A percentile compares a stretch with the other conserved stretches of the same genome.
phyloP scores from a whole-genome alignment of 768 basidiomycete genomes.

The Pleurotus citrinopileatus region DNA sequence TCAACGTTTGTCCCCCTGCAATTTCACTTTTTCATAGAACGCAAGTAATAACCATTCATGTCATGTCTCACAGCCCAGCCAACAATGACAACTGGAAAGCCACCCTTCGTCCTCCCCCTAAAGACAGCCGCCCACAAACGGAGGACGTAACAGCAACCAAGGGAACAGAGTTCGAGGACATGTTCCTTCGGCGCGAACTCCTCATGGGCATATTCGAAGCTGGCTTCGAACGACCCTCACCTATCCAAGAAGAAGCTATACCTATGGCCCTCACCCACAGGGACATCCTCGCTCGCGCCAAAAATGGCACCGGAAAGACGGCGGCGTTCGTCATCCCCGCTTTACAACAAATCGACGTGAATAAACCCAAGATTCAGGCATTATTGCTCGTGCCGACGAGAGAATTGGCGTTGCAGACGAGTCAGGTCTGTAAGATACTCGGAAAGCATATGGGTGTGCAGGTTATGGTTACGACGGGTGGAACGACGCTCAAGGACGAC shows the following conservation, averaged over 20 bases:
- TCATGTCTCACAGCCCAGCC: slow-evolving; percentile 25
- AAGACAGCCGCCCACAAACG: slow-evolving; percentile 92
- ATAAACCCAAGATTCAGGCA: slow-evolving; percentile 88
- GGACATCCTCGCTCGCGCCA: slow-evolving; percentile 93
- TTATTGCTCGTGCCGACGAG: slow-evolving; percentile 97
- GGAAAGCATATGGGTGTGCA: slow-evolving; percentile 94
- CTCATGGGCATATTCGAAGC: slow-evolving; percentile 99
- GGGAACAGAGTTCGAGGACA: slow-evolving; percentile 95
- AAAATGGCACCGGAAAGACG: slow-evolving; percentile 97
- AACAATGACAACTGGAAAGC: slow-evolving; percentile 63
- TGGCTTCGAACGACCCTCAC: slow-evolving; percentile 94
- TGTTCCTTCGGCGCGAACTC: slow-evolving; percentile 88
- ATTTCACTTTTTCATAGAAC: neutral
- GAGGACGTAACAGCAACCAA: slow-evolving; percentile 95
- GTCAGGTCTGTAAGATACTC: slow-evolving; percentile 97
- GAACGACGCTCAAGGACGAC: slow-evolving; percentile 97
- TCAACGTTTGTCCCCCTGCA: slow-evolving; percentile 24
- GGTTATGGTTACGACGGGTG: slow-evolving; percentile 99
- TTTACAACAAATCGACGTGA: slow-evolving; percentile 87
- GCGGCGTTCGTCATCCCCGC: slow-evolving; percentile 98
- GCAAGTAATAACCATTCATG: neutral
- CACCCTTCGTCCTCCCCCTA: slow-evolving; percentile 80
- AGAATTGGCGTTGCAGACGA: slow-evolving; percentile 95
- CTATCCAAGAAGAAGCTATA: slow-evolving; percentile 99
- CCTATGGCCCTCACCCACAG: slow-evolving; percentile 91